Percentiles rank a stretch among this genome's conserved stretches.
Evolutionary conservation across 257 asterid genomes (phyloP).

Genomic region (Solanum bulbocastanum): DNA sequence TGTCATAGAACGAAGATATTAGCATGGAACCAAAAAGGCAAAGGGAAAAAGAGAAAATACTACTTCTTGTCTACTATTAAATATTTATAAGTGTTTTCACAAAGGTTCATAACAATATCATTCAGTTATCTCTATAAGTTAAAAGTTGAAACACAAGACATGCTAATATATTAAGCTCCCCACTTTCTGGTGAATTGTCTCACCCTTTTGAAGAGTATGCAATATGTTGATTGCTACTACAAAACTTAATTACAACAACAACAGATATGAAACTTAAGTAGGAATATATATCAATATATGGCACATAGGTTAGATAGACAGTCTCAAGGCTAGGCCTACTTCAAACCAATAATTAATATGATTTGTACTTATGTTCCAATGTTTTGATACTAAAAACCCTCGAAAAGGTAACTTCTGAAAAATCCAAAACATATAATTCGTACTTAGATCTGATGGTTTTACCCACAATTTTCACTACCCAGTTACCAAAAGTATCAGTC

Average conservation of each 20-base stretch:
- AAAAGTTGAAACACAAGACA: background rate
- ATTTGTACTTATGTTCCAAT: background rate
- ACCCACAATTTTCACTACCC: background rate
- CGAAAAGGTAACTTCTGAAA: background rate
- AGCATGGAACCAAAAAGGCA: background rate
- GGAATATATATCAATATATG: background rate
- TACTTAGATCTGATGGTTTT: background rate
- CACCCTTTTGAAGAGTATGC: background rate
- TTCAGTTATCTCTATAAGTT: background rate
- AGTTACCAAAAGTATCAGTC: background rate
- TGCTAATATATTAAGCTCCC: background rate
- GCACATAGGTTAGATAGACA: background rate
- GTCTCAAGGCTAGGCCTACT: background rate
- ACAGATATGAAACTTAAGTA: background rate
- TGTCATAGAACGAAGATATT: background rate
- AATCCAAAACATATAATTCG: background rate
- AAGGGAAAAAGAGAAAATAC: background rate
- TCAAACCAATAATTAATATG: background rate
- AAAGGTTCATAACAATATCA: background rate
- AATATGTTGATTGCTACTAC: background rate
- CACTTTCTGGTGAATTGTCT: background rate
- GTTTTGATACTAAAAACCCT: background rate
- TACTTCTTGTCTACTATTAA: background rate
- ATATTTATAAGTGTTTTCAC: background rate
- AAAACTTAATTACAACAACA: background rate